phyloP scores from a whole-genome alignment of 345 rosid species.

The Citrus inodora region DNA sequence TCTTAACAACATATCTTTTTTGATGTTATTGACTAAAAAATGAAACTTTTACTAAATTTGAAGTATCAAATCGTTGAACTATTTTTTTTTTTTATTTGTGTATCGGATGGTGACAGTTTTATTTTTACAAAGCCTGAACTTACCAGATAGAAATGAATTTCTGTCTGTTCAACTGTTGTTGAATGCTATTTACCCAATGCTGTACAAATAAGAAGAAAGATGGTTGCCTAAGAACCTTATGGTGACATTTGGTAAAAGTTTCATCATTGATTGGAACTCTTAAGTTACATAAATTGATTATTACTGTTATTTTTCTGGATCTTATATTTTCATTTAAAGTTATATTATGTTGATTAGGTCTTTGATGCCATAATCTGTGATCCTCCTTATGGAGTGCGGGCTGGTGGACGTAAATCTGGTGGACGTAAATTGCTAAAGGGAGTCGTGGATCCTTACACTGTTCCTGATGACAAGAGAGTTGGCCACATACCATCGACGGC shows the following conservation, averaged over 20 bases:
- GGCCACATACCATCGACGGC: constrained; percentile 94
- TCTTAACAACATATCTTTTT: not conserved
- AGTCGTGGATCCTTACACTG: constrained; percentile 70
- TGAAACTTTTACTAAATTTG: not conserved
- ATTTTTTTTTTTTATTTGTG: no score
- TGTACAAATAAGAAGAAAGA: not conserved
- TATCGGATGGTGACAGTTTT: not conserved
- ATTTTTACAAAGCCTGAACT: not conserved
- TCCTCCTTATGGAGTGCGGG: constrained; percentile 96
- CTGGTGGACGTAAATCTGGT: constrained; percentile 96
- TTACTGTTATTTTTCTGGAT: not conserved
- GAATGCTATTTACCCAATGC: not conserved
- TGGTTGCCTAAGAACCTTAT: not conserved
- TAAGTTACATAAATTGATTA: not conserved
- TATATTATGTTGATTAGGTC: constrained; percentile 34
- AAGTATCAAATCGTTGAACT: not conserved
- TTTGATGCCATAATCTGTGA: constrained; percentile 91
- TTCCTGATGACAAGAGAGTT: constrained; percentile 91
- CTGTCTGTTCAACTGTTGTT: not conserved
- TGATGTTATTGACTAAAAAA: not conserved
- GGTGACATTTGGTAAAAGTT: not conserved
- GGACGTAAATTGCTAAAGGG: constrained; percentile 92
- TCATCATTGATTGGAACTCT: not conserved
- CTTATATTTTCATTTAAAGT: not conserved
- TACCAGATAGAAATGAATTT: not conserved